A percentile compares a stretch with the other conserved stretches of the same genome.
phyloP scores from a whole-genome alignment of 441 rosid genomes.

The Erodium texanum region DNA sequence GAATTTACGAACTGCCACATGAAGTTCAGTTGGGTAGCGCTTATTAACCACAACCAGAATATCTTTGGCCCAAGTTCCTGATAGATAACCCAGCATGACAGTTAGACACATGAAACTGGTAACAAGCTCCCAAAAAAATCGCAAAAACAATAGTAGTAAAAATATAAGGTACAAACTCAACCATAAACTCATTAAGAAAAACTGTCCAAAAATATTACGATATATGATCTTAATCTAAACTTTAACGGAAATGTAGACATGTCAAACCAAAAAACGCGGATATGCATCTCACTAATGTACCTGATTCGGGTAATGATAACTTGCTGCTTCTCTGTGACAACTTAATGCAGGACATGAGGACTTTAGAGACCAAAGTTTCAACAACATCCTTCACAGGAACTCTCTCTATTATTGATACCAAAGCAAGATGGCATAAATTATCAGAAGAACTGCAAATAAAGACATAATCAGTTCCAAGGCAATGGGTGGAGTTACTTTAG shows the following conservation, averaged over 20 bases:
- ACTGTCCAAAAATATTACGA: background rate
- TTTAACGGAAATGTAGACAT: background rate
- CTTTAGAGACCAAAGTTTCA: constrained; percentile 46
- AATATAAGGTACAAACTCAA: background rate
- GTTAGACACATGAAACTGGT: background rate
- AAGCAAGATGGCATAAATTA: constrained; percentile 35
- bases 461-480: constrained; percentile 19
- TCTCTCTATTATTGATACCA: constrained; percentile 57
- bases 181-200: background rate
- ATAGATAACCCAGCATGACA: constrained; percentile 18
- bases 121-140: background rate
- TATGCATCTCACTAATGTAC: constrained; percentile 26
- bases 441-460: constrained; percentile 57
- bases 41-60: constrained; percentile 50
- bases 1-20: constrained; percentile 45
- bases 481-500: constrained; percentile 13
- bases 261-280: background rate
- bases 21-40: constrained; percentile 69
- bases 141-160: background rate
- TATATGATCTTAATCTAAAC: background rate
- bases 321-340: constrained; percentile 39
- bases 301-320: constrained; percentile 41
- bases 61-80: constrained; percentile 74
- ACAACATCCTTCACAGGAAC: constrained; percentile 53
- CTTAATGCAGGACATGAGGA: constrained; percentile 59